Base-by-base conservation (phyloP, 306 rosid genomes). In the Aeschynomene evenia region DNA sequence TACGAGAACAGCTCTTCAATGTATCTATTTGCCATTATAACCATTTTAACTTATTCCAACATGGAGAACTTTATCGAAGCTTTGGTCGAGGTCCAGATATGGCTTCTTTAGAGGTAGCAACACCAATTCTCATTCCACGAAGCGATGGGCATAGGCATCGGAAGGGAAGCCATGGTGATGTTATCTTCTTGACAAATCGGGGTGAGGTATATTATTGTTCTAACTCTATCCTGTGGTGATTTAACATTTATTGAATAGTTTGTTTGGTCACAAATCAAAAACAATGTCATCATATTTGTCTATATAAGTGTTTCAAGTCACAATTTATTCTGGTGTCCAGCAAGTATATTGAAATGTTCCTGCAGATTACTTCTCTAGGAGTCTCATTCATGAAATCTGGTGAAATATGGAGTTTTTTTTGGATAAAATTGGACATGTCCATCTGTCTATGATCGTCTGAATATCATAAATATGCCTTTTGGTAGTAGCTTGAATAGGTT, bases 131-230 rank as follows among this genome's bases (percentile, higher is more conserved):
- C 70, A 84, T 95, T 73, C 86, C 97, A 57, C 89, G 86, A 85
- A 75, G 69, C 70, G 96, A 95, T 68, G 99, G 97, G 77, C 97
- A 89, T 78, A 83, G 70, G 87, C 99, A 91, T 72, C 85, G 91
- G 68, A 94, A 89, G 85, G 99, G 99, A 78, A 91, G 99, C 81
- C 99, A 87, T 54, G 99, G 99, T 3, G 97, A 94, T 53, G 95
- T 94, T 77, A 81, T 94, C 80, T 94, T 94, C 81, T 81, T 94
- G 96, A 94, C 99, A 28, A 91, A 84, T 66, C 92, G 99, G 14
- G 99, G 99, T 67, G 99, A 94, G 99, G 99, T 94, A 80, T 58
- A 79, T 62, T 71, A 57, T 62, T 76, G 36, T 63, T 79, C 15
- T 29, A 40, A 58, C 60, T 24, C 40, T 39, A 66, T 69, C 15